These are phyloP conservation scores for Mucor mucedo DNA, from an alignment of 371 early-diverging fungal genomes.

Conservation along the genomic window DNA sequence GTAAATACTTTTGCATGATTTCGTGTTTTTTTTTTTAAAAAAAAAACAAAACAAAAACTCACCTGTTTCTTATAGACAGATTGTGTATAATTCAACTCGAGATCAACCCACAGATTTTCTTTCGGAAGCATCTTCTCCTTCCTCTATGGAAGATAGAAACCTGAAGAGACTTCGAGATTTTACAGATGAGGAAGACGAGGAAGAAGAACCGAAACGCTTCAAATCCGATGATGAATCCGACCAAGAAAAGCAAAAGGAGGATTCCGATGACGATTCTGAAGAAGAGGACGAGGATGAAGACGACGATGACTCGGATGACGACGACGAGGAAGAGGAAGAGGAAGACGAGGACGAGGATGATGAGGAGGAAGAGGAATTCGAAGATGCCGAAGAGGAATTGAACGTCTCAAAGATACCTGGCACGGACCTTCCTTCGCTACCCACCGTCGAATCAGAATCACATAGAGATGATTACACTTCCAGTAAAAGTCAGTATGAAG, in stretches of 20 bases:
- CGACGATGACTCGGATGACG: slow-evolving; percentile 11
- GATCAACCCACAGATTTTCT: slow-evolving; percentile 24
- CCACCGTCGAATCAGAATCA: not conserved
- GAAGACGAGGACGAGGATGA: slow-evolving; percentile 12
- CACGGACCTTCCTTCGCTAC: too few species aligned
- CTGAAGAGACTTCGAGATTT: slow-evolving; percentile 25
- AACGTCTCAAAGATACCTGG: not conserved
- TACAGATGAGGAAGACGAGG: slow-evolving; percentile 32
- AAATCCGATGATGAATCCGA: slow-evolving; percentile 17
- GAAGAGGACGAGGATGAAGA: slow-evolving; percentile 8
- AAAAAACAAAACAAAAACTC: not conserved
- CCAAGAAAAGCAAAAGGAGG: slow-evolving; percentile 16
- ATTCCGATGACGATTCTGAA: slow-evolving; percentile 4
- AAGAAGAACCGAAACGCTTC: slow-evolving; percentile 20
- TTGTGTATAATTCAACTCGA: slow-evolving; percentile 18
- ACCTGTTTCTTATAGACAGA: slow-evolving; percentile 22
- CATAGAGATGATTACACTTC: not conserved
- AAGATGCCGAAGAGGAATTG: slow-evolving; percentile 15
- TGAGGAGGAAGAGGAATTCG: slow-evolving; percentile 8
- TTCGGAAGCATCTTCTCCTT: slow-evolving; percentile 29
- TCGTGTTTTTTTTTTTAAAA: too few species aligned
- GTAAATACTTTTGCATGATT: not conserved
- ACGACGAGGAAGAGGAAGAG: slow-evolving; percentile 9
- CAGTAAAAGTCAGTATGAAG: not conserved
- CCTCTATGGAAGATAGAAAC: slow-evolving; percentile 18